Percentiles rank a stretch among this genome's conserved stretches.
Conservation (phyloP, 352 stramenopile species). For the Plasmopara viticola region DNA sequence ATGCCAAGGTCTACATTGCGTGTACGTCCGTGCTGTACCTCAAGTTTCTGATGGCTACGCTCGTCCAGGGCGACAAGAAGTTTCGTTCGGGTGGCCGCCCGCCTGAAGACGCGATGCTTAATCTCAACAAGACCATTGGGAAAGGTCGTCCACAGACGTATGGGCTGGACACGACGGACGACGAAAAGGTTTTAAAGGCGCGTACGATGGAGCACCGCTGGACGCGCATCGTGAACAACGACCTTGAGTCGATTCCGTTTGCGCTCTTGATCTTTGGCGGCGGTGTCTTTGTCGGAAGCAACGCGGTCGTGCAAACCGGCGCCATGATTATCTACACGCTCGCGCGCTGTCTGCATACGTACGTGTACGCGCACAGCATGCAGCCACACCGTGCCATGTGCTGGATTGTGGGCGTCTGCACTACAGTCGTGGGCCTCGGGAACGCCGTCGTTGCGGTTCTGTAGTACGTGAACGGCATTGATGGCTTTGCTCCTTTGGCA, state of each 20-base stretch:
- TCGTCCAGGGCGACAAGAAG: conserved; percentile 44
- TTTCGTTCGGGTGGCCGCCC: conserved; percentile 43
- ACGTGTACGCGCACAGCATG: conserved; percentile 36
- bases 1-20: conserved; percentile 50
- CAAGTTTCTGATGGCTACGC: conserved; percentile 53
- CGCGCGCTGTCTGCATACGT: conserved; percentile 35
- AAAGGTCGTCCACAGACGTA: conserved; percentile 22
- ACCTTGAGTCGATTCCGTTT: conserved; percentile 53
- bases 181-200: conserved; percentile 31
- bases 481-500: too few species aligned
- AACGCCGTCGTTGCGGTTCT: conserved; percentile 29
- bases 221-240: conserved; percentile 47
- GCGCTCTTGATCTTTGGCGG: conserved; percentile 42
- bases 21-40: conserved; percentile 56
- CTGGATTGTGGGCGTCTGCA: conserved; percentile 23
- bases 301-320: conserved; percentile 25
- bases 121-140: conserved; percentile 27
- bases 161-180: conserved; percentile 24
- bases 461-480: too few species aligned
- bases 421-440: conserved; percentile 26
- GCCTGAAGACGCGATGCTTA: conserved; percentile 40
- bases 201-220: conserved; percentile 35
- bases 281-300: conserved; percentile 30
- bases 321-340: conserved; percentile 40
- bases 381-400: conserved; percentile 39